These are phyloP conservation scores for Saccharomycopsis sp. DNA, from an alignment of 805 yeast species.

Conservation along the genomic window DNA sequence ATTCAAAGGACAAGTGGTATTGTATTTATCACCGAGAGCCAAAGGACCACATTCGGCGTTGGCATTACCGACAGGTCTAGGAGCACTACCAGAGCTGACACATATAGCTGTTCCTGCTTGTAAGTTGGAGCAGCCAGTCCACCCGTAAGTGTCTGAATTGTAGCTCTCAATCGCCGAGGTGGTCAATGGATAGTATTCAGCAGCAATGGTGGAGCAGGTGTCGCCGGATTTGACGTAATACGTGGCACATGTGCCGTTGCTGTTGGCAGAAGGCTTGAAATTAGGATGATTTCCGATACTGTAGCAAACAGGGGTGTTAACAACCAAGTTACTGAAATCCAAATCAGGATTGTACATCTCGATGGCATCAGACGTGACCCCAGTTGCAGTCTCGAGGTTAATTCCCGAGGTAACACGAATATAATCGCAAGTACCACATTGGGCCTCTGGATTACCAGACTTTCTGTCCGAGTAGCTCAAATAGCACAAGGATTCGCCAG, in stretches of 20 bases:
- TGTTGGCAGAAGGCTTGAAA: neutral
- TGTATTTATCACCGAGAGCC: slow-evolving; percentile 8
- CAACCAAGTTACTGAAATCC: slow-evolving; percentile 1
- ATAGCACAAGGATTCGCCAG: neutral
- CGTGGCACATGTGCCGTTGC: slow-evolving; percentile 5
- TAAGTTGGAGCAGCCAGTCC: slow-evolving; percentile 4
- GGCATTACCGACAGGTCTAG: slow-evolving; percentile 4
- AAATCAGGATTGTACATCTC: slow-evolving; percentile 6
- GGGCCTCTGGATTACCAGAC: slow-evolving; percentile 6
- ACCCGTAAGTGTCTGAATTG: slow-evolving; percentile 4
- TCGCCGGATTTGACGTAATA: slow-evolving; percentile 5
- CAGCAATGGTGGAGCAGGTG: slow-evolving; percentile 6
- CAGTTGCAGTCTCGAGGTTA: slow-evolving; percentile 1
- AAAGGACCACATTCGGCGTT: slow-evolving; percentile 8
- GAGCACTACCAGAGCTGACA: slow-evolving; percentile 6
- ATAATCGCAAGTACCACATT: slow-evolving; percentile 3
- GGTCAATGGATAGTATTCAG: slow-evolving; percentile 5
- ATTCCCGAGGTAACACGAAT: neutral
- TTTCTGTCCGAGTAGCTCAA: neutral
- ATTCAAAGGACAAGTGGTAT: slow-evolving; percentile 6
- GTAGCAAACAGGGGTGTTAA: slow-evolving; percentile 1
- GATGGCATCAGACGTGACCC: slow-evolving; percentile 2
- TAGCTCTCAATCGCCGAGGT: slow-evolving; percentile 4
- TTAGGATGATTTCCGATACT: slow-evolving; percentile 5
- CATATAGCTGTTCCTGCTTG: slow-evolving; percentile 2